Evolutionary conservation across 2,329 filamentous ascomycete species (phyloP), one percentile per base, ranked within the genome.

Genomic region (Penicillium sp.): DNA sequence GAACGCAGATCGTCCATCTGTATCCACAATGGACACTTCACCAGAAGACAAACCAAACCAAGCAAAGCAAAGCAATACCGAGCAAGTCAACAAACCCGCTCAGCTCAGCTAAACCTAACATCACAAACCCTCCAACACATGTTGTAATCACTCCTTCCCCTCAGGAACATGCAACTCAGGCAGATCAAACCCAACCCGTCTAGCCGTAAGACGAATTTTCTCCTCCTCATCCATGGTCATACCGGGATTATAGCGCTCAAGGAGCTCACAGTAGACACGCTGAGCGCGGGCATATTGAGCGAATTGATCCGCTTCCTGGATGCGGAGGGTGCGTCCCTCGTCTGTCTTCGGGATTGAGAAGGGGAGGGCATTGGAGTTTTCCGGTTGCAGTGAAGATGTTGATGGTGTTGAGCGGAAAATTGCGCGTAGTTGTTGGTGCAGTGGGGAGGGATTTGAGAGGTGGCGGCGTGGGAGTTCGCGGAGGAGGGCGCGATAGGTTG

Each of bases 231-330:
- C 82, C 84, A 95, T 87, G 58, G 81, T 80, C 82, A 94, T 88
- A 17, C 90, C 89, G 0, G 89, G 89, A 69, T 97, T 97, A 72
- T 98, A 97, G 60, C 90, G 79, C 71, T 96, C 90, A 33, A 97
- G 69, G 38, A 97, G 73, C 15, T 81, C 84, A 24, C 81, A 79
- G 68, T 97, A 96, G 65, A 81, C 80, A 45, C 90, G 77, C 74
- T 98, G 93, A n/a, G 90, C 84, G 60, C 81, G 81, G 19, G 93
- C 77, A 66, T 95, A 97, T 50, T 82, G 78, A 24, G 89, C 71
- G 58, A 88, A 82, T 69, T 97, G 88, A 56, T 88, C 81, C n/a
- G 82, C 84, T 58, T 87, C 73, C 44, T 76, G 66, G 13, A 72
- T 41, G 22, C 66, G 62, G 3, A 54, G 41, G 8, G 58, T 57